These are phyloP conservation scores for Cyathus striatus DNA, from an alignment of 768 basidiomycete species.

Conservation along the genomic window DNA sequence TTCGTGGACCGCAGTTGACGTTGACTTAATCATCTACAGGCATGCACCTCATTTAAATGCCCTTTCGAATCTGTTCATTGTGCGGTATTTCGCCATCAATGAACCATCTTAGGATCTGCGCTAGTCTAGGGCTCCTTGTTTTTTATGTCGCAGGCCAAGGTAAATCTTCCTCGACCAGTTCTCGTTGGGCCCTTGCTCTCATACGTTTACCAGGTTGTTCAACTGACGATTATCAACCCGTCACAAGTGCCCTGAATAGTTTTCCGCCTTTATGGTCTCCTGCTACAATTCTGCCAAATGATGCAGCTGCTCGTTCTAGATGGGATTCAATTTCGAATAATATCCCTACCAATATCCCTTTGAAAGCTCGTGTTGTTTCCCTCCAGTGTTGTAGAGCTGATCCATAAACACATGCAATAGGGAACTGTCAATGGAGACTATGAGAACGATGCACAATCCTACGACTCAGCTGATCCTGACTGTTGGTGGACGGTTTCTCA, in stretches of 20 bases:
- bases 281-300: conserved; percentile 36
- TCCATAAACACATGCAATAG: conserved; percentile 5
- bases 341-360: conserved; percentile 40
- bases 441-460: conserved; percentile 14
- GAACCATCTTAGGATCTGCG: no score
- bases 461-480: conserved; percentile 40
- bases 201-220: no score
- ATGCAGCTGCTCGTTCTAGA: conserved; percentile 34
- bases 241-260: conserved; percentile 19
- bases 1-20: no score
- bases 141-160: no score
- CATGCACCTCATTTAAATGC: no score
- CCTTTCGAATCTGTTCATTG: no score
- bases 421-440: conserved; percentile 22
- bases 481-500: conserved; percentile 46
- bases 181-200: no score
- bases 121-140: no score
- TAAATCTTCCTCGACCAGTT: no score
- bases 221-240: conserved; percentile 34
- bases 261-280: conserved; percentile 44
- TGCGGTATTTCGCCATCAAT: no score
- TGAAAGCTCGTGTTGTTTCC: conserved; percentile 25
- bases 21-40: no score
- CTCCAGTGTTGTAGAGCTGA: background rate
- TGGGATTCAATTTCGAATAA: conserved; percentile 36